These are phyloP conservation scores for Fomitopsis schrenkii DNA, from an alignment of 1,284 basidiomycete species.

Conservation along the genomic window DNA sequence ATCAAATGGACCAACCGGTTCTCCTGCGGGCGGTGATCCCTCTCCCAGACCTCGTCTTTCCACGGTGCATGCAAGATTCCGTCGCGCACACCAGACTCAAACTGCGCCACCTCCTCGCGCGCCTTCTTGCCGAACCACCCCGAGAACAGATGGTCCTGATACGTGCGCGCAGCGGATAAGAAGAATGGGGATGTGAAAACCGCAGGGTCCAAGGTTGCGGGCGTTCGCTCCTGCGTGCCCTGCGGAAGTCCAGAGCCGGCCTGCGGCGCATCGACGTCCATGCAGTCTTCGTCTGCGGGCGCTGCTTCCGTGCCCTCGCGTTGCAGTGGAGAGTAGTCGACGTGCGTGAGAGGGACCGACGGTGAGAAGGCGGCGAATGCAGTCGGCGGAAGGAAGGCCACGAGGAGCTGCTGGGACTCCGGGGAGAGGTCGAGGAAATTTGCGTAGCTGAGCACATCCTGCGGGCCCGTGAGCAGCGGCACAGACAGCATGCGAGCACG, in stretches of 20 bases:
- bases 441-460: constrained; percentile 49
- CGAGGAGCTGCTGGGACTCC: constrained; percentile 38
- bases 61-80: constrained; percentile 49
- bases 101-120: constrained; percentile 36
- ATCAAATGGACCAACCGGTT: constrained; percentile 6
- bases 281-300: constrained; percentile 30
- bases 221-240: constrained; percentile 1
- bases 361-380: constrained; percentile 39
- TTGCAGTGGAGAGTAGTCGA: constrained; percentile 21
- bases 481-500: neutral
- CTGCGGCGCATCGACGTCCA: constrained; percentile 1
- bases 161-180: constrained; percentile 49
- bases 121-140: constrained; percentile 47
- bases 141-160: constrained; percentile 55
- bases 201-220: constrained; percentile 32
- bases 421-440: constrained; percentile 46
- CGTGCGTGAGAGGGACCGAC: constrained; percentile 37
- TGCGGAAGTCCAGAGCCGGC: neutral
- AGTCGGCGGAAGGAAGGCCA: constrained; percentile 45
- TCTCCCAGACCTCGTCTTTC: constrained; percentile 60
- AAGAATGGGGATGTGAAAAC: constrained; percentile 53
- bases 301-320: constrained; percentile 11
- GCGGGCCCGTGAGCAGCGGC: neutral
- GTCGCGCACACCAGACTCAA: constrained; percentile 35
- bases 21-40: constrained; percentile 29